Evolutionary conservation across 805 yeast species (phyloP), one percentile per base, ranked within the genome.

Genomic region (Candida mattraensis): DNA sequence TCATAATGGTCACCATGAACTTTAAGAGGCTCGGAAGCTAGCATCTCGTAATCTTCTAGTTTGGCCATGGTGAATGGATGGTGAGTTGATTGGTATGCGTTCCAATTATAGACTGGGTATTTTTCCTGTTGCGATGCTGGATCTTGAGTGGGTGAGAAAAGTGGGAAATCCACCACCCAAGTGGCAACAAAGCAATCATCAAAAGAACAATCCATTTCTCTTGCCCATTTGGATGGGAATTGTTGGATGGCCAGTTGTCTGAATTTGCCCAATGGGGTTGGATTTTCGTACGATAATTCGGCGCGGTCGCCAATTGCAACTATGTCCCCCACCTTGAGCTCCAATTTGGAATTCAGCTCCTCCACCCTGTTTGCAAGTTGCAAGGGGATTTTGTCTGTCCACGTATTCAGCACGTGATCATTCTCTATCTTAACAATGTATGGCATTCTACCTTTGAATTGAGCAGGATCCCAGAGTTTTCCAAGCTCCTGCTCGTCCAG

Each of bases 61-160:
- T 80, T 72, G 1, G 82, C 84, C 98, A 93, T 93, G 0, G 99
- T 93, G 64, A 93, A 93, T 4, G 99, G 99, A 57, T 93, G 99
- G 56, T 93, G 99, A 0, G 97, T 89, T 0, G 98, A 76, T 24
- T 72, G 78, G 31, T 69, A 70, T 7, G 56, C 49, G 1, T 49
- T 35, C 24, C 44, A 56, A 50, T 77, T 73, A 54, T 87, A 91
- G 2, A 31, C 45, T 2, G 97, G 96, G 49, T 76, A 87, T 2
- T 60, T 69, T 7, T 31, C 29, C 9, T 47, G 47, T 11, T 42
- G 38, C 4, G 39, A 39, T 4, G 34, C 30, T 1, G 48, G 26
- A 1, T 48, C 30, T 44, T 82, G 89, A 5, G 62, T 54, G 0
- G 99, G 99, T 40, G 81, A 82, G 60, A 93, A 93, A 9, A 93